Conservation (phyloP, 768 basidiomycete genomes). For the Boletus vinaceobasis region DNA sequence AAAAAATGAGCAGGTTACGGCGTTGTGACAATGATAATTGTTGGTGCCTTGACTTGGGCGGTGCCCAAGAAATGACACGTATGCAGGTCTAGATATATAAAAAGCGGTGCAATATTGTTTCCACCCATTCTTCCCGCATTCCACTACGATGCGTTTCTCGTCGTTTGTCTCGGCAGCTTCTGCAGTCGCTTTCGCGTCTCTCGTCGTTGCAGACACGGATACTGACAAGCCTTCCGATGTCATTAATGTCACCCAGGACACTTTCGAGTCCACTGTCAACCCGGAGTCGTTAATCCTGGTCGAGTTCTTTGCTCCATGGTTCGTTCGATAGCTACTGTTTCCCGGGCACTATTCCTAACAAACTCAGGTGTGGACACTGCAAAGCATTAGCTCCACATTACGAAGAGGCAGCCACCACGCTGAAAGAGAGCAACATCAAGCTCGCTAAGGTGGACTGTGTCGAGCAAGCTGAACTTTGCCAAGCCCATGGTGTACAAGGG, state of each 20-base stretch:
- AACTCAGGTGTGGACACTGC: constrained; percentile 88
- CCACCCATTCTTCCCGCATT: constrained; percentile 14
- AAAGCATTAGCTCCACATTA: constrained; percentile 93
- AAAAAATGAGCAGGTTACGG: background rate
- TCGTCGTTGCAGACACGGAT: constrained; percentile 46
- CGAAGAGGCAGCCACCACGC: constrained; percentile 87
- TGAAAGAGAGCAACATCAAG: constrained; percentile 88
- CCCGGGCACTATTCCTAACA: background rate
- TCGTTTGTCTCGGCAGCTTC: constrained; percentile 46
- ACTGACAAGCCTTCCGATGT: constrained; percentile 66
- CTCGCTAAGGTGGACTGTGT: constrained; percentile 98
- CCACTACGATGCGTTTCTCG: constrained; percentile 61
- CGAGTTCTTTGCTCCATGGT: constrained; percentile 95
- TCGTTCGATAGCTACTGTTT: background rate
- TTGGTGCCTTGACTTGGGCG: background rate
- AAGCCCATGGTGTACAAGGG: constrained; percentile 81
- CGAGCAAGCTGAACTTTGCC: constrained; percentile 88
- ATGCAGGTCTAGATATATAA: constrained; percentile 25
- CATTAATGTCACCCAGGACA: constrained; percentile 62
- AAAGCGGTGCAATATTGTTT: constrained; percentile 2
- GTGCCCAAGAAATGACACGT: constrained; percentile 25
- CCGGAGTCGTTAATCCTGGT: constrained; percentile 77
- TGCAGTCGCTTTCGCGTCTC: constrained; percentile 51
- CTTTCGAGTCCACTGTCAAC: constrained; percentile 65
- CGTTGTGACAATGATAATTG: no score